phyloP scores from a whole-genome alignment of 1,284 basidiomycete genomes.

The Leccinum griseonigrum region DNA sequence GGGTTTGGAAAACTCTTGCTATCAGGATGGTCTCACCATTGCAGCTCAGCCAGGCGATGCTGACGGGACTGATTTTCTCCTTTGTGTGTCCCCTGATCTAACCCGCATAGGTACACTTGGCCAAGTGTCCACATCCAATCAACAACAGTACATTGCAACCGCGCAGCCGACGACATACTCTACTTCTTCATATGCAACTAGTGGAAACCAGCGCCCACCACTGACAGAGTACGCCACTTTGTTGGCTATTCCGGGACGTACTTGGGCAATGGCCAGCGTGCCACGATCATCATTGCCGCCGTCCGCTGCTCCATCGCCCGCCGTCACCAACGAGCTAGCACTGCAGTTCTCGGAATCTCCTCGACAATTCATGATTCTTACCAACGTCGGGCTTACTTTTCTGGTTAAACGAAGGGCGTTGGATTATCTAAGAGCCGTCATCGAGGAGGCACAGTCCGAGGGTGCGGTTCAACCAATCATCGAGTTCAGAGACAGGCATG shows the following conservation, averaged over 20 bases:
- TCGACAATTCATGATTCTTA: slow-evolving; percentile 82
- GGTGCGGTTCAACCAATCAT: slow-evolving; percentile 67
- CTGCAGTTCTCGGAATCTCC: slow-evolving; percentile 73
- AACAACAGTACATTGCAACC: slow-evolving; percentile 38
- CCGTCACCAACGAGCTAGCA: slow-evolving; percentile 75
- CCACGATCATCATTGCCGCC: slow-evolving; percentile 36
- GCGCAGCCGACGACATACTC: slow-evolving; percentile 35
- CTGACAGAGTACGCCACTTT: slow-evolving; percentile 75
- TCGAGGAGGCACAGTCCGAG: slow-evolving; percentile 70
- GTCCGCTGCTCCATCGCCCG: slow-evolving; percentile 44
- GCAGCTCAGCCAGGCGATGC: slow-evolving; percentile 69
- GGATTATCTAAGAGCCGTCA: slow-evolving; percentile 74
- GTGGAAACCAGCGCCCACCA: slow-evolving; percentile 52
- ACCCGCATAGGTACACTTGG: slow-evolving; percentile 64
- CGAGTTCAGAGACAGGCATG: slow-evolving; percentile 70
- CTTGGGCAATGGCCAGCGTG: slow-evolving; percentile 77
- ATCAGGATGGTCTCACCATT: slow-evolving; percentile 62
- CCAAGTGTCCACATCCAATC: slow-evolving; percentile 47
- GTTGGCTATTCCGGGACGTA: slow-evolving; percentile 74
- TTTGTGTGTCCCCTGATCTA: slow-evolving; percentile 77
- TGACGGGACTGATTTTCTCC: slow-evolving; percentile 71
- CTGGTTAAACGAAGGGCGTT: slow-evolving; percentile 82
- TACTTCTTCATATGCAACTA: slow-evolving; percentile 38
- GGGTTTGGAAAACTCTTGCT: too few relatives aligned
- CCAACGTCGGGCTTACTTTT: slow-evolving; percentile 82